A percentile compares a stretch with the other conserved stretches of the same genome.
phyloP scores from a whole-genome alignment of 1,284 basidiomycete species.

The Mycena sp. region DNA sequence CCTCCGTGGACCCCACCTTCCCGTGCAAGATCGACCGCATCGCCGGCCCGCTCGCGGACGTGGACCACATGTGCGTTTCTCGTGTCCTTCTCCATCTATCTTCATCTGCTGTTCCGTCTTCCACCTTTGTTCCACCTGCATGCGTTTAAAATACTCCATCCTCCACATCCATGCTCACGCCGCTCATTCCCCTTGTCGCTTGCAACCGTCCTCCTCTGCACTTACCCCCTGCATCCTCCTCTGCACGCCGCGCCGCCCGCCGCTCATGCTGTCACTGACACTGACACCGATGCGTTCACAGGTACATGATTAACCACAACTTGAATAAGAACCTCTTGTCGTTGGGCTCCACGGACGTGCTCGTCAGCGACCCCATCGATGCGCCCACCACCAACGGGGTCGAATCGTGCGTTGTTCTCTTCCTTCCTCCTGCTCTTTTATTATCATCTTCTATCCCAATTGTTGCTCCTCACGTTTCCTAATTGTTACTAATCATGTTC shows the following conservation, averaged over 20 bases:
- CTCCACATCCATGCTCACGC: too few relatives aligned
- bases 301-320: slow-evolving; percentile 66
- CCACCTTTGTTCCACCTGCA: too few relatives aligned
- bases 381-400: slow-evolving; percentile 54
- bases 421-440: not conserved
- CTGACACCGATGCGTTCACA: not conserved
- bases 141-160: too few relatives aligned
- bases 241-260: not conserved
- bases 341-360: slow-evolving; percentile 36
- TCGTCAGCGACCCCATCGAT: slow-evolving; percentile 50
- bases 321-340: slow-evolving; percentile 51
- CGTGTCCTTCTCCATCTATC: too few relatives aligned
- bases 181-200: too few relatives aligned
- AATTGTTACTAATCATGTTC: not conserved
- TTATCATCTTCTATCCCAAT: not conserved
- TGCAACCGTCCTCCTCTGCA: too few relatives aligned
- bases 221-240: too few relatives aligned
- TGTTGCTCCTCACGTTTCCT: not conserved
- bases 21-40: slow-evolving; percentile 78
- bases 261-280: not conserved
- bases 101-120: too few relatives aligned
- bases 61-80: slow-evolving; percentile 52
- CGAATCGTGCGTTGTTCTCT: slow-evolving; percentile 46
- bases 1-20: slow-evolving; percentile 67
- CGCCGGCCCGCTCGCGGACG: slow-evolving; percentile 52